phyloP scores from a whole-genome alignment of 306 rosid species.

The Rosa rugosa region DNA sequence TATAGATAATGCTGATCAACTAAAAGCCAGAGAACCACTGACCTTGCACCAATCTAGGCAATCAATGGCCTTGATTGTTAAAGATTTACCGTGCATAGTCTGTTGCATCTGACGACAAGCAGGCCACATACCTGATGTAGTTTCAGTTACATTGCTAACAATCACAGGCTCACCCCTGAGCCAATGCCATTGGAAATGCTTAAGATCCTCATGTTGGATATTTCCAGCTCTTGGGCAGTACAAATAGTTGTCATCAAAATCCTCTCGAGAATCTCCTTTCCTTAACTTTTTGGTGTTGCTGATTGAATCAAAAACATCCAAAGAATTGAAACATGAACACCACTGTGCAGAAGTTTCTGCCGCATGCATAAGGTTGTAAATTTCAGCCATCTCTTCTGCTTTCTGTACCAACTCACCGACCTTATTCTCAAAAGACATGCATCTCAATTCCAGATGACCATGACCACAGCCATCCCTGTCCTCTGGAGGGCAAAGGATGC shows the following conservation, averaged over 20 bases:
- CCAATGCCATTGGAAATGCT: slow-evolving; percentile 84
- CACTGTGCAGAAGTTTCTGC: slow-evolving; percentile 19
- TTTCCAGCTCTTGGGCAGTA: slow-evolving; percentile 60
- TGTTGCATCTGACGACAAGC: slow-evolving; percentile 58
- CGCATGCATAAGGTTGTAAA: slow-evolving; percentile 28
- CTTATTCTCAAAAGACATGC: slow-evolving; percentile 36
- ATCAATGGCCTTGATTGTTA: slow-evolving; percentile 65
- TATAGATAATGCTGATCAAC: neutral
- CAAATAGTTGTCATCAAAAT: slow-evolving; percentile 53
- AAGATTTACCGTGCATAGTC: slow-evolving; percentile 25
- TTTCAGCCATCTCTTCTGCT: slow-evolving; percentile 48
- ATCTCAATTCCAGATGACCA: slow-evolving; percentile 54
- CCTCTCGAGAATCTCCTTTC: slow-evolving; percentile 69
- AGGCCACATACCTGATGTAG: slow-evolving; percentile 81
- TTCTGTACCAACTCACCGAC: slow-evolving; percentile 47
- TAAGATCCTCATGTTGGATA: slow-evolving; percentile 36
- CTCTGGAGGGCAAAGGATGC: slow-evolving; percentile 57
- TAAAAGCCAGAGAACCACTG: slow-evolving; percentile 24
- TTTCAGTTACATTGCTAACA: slow-evolving; percentile 66
- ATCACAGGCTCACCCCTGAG: slow-evolving; percentile 74
- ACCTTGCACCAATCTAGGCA: slow-evolving; percentile 87
- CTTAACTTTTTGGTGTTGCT: slow-evolving; percentile 12
- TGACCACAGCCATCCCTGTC: slow-evolving; percentile 39
- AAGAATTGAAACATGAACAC: slow-evolving; percentile 45
- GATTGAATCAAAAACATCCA: slow-evolving; percentile 9